These are phyloP conservation scores for Plantago coronopus DNA, from an alignment of 305 asterid species.

Conservation along the genomic window DNA sequence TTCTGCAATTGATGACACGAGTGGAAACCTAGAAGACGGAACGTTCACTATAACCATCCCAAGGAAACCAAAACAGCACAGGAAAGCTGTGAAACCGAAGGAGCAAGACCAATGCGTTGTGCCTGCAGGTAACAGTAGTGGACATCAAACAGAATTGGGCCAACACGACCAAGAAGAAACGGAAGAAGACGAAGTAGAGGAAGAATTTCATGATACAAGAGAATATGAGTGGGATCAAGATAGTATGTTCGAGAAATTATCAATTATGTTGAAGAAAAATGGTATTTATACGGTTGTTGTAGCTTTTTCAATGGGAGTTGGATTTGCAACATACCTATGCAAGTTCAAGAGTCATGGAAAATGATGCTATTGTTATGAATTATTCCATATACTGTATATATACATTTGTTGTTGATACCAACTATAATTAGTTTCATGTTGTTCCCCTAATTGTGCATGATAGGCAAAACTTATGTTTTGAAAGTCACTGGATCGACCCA, in stretches of 20 bases:
- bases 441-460: no score
- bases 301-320: not conserved
- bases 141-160: not conserved
- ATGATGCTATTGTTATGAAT: no score
- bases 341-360: no score
- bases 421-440: no score
- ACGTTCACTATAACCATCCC: constrained; percentile 1
- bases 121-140: not conserved
- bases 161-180: no score
- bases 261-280: not conserved
- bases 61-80: not conserved
- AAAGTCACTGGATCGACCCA: no score
- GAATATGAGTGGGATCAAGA: not conserved
- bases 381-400: no score
- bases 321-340: no score
- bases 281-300: not conserved
- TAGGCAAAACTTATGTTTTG: no score
- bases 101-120: constrained; percentile 1
- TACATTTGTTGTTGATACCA: no score
- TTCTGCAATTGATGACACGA: not conserved
- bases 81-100: not conserved
- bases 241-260: not conserved
- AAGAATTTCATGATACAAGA: not conserved
- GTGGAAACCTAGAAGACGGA: not conserved
- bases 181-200: not conserved